Evolutionary conservation across 2,329 filamentous ascomycete species (phyloP).

Genomic region (Cryphonectria nitschkei): DNA sequence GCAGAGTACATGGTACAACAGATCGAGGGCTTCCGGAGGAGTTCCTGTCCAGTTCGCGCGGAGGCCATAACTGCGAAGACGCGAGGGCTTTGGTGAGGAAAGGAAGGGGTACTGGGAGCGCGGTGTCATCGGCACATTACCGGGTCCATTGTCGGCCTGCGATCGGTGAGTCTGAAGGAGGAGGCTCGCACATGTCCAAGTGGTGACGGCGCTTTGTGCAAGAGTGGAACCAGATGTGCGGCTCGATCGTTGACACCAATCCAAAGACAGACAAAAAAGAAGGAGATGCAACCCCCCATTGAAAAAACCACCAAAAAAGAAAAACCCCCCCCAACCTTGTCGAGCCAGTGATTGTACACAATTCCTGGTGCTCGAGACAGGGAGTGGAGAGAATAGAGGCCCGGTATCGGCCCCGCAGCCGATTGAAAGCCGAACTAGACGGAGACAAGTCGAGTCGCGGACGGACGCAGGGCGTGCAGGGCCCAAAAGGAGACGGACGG

Average conservation of each 20-base stretch:
- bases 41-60: background rate
- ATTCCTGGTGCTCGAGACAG: conserved; percentile 5
- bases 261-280: conserved; percentile 10
- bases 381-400: conserved; percentile 5
- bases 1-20: background rate
- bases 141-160: background rate
- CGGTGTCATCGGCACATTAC: conserved; percentile 8
- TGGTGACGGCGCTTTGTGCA: conserved; percentile 17
- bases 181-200: conserved; percentile 5
- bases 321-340: too few species aligned
- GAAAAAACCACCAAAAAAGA: background rate
- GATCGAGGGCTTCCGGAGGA: background rate
- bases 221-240: conserved; percentile 18
- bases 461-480: background rate
- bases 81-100: conserved; percentile 1
- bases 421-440: conserved; percentile 15
- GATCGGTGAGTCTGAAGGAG: background rate
- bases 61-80: conserved; percentile 16
- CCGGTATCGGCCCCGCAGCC: conserved; percentile 29
- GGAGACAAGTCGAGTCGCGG: conserved; percentile 5
- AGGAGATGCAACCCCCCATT: background rate
- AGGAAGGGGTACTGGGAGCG: background rate
- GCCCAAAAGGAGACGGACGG: background rate
- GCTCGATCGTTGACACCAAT: conserved; percentile 13
- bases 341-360: background rate